phyloP scores from a whole-genome alignment of 768 basidiomycete species.

The Mycena galopus region DNA sequence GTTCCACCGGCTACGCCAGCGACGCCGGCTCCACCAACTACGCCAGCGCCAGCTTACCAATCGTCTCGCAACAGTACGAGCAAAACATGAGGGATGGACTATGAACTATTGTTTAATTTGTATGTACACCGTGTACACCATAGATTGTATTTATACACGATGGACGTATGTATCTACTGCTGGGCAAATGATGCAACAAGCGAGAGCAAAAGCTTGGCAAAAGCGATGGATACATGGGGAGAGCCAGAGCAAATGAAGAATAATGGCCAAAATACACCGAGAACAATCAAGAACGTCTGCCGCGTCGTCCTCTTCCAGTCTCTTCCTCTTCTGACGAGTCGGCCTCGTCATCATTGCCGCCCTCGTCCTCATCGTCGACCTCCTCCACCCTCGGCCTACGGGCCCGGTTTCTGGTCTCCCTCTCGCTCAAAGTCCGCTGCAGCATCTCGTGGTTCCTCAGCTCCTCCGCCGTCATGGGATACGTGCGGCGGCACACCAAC shows the following conservation, averaged over 20 bases:
- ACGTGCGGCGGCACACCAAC: constrained; percentile 63
- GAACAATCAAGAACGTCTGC: neutral
- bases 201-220: neutral
- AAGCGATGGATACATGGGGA: constrained; percentile 1
- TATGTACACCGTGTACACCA: too few species aligned
- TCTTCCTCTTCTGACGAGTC: constrained; percentile 14
- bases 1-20: too few species aligned
- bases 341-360: constrained; percentile 1
- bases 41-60: too few species aligned
- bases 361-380: constrained; percentile 29
- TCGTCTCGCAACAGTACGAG: neutral
- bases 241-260: constrained; percentile 25
- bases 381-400: constrained; percentile 21
- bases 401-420: constrained; percentile 35
- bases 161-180: neutral
- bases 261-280: constrained; percentile 23
- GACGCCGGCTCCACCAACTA: too few species aligned
- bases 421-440: constrained; percentile 43
- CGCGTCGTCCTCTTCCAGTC: constrained; percentile 11
- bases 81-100: neutral
- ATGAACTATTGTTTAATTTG: neutral
- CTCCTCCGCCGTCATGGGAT: constrained; percentile 65
- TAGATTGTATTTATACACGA: neutral
- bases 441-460: constrained; percentile 60
- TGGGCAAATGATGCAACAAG: neutral